phyloP scores from a whole-genome alignment of 2,329 filamentous ascomycete species.

The Penicillium paneum region DNA sequence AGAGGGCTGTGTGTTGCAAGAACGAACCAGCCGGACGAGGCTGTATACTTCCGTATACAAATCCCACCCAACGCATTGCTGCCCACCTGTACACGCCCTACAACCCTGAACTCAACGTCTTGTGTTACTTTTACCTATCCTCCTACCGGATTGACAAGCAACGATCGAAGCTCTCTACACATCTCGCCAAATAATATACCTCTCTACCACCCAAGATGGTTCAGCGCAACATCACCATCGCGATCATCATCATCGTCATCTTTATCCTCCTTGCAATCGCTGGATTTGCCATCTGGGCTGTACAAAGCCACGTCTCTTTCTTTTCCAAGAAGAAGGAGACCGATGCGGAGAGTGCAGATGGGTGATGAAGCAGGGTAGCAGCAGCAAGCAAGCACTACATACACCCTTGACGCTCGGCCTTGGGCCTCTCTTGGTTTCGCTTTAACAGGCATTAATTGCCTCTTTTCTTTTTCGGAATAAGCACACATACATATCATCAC shows the following conservation, averaged over 20 bases:
- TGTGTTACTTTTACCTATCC: neutral
- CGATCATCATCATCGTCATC: slow-evolving; percentile 50
- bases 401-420: neutral
- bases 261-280: slow-evolving; percentile 47
- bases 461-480: neutral
- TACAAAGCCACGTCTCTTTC: slow-evolving; percentile 33
- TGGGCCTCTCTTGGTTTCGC: neutral
- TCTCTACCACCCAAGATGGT: slow-evolving; percentile 33
- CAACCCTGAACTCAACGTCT: neutral
- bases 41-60: slow-evolving; percentile 7
- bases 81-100: neutral
- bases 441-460: neutral
- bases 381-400: neutral
- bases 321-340: slow-evolving; percentile 28
- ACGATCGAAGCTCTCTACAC: neutral
- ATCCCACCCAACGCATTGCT: slow-evolving; percentile 2
- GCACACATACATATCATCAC: neutral
- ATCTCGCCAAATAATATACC: neutral
- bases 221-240: slow-evolving; percentile 48
- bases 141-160: neutral
- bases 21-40: slow-evolving; percentile 1
- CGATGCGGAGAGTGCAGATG: slow-evolving; percentile 34
- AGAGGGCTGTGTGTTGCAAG: neutral
- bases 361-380: slow-evolving; percentile 5
- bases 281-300: slow-evolving; percentile 38